A percentile compares a stretch with the other conserved stretches of the same genome.
These are phyloP conservation scores for Hypoxylon sp. DNA, from an alignment of 2,329 filamentous ascomycete species.

Conservation along the genomic window DNA sequence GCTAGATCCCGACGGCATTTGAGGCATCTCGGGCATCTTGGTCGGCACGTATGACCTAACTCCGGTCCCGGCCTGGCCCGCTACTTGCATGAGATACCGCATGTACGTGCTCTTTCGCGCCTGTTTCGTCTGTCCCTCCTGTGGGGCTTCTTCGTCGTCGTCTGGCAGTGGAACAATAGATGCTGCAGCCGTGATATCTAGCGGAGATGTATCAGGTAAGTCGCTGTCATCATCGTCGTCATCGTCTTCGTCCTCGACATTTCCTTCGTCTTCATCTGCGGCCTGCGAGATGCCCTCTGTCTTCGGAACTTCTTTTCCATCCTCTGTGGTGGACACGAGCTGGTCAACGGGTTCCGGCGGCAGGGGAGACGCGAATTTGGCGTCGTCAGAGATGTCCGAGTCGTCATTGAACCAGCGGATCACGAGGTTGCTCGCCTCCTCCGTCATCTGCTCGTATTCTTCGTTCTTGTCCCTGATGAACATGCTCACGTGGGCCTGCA, in stretches of 20 bases:
- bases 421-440: slow-evolving; percentile 64
- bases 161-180: slow-evolving; percentile 58
- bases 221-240: slow-evolving; percentile 28
- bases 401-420: slow-evolving; percentile 64
- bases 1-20: slow-evolving; percentile 45
- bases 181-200: slow-evolving; percentile 62
- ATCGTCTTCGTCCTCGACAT: slow-evolving; percentile 22
- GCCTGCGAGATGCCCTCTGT: slow-evolving; percentile 38
- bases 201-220: slow-evolving; percentile 54
- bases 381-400: slow-evolving; percentile 55
- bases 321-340: slow-evolving; percentile 45
- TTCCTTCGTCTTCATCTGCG: slow-evolving; percentile 15
- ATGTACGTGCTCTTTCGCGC: slow-evolving; percentile 54
- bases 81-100: slow-evolving; percentile 58
- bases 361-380: slow-evolving; percentile 54
- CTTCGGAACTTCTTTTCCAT: slow-evolving; percentile 44
- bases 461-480: slow-evolving; percentile 69
- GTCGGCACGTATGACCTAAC: slow-evolving; percentile 56
- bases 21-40: slow-evolving; percentile 51
- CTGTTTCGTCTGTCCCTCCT: slow-evolving; percentile 46
- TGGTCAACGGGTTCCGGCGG: slow-evolving; percentile 49
- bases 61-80: slow-evolving; percentile 57
- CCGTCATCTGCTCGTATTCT: slow-evolving; percentile 69
- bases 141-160: slow-evolving; percentile 47
- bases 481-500: slow-evolving; percentile 74